Evolutionary conservation across 805 yeast species (phyloP).

Genomic region (Teunomyces aglyptinius): DNA sequence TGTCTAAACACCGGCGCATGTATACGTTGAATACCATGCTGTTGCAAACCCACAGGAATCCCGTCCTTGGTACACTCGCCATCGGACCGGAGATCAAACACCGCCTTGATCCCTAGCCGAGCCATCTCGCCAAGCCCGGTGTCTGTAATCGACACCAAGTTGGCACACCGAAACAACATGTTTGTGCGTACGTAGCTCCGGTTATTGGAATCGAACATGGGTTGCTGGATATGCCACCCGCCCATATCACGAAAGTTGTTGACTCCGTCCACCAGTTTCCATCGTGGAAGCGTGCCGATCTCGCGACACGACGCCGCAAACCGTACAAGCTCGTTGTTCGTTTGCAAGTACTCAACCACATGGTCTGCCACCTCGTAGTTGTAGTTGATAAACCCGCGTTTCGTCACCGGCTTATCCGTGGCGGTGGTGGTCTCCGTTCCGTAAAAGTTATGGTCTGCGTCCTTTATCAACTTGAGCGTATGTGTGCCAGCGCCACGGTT

Average conservation of each 20-base stretch:
- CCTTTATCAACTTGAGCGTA: conserved; percentile 53
- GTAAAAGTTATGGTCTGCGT: conserved; percentile 81
- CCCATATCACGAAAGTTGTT: conserved; percentile 78
- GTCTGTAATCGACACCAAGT: conserved; percentile 50
- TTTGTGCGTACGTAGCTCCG: conserved; percentile 50
- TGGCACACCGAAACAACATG: conserved; percentile 62
- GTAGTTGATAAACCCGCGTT: conserved; percentile 53
- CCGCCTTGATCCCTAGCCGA: conserved; percentile 45
- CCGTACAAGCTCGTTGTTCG: conserved; percentile 51
- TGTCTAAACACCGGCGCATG: conserved; percentile 58
- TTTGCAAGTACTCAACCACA: conserved; percentile 48
- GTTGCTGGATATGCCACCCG: conserved; percentile 54
- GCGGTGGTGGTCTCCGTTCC: no score
- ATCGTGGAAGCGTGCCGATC: conserved; percentile 48
- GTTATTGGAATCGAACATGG: conserved; percentile 18
- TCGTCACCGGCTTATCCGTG: conserved; percentile 42
- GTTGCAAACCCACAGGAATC: conserved; percentile 30
- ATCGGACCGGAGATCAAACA: conserved; percentile 68
- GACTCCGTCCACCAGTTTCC: conserved; percentile 66
- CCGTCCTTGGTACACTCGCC: conserved; percentile 54
- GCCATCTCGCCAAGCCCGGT: conserved; percentile 44
- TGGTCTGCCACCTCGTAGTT: conserved; percentile 50
- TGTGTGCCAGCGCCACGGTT: conserved; percentile 50
- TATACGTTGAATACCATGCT: conserved; percentile 46
- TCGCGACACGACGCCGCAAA: conserved; percentile 39